These are phyloP conservation scores for Pluteus cervinus DNA, from an alignment of 768 basidiomycete species.

Conservation along the genomic window DNA sequence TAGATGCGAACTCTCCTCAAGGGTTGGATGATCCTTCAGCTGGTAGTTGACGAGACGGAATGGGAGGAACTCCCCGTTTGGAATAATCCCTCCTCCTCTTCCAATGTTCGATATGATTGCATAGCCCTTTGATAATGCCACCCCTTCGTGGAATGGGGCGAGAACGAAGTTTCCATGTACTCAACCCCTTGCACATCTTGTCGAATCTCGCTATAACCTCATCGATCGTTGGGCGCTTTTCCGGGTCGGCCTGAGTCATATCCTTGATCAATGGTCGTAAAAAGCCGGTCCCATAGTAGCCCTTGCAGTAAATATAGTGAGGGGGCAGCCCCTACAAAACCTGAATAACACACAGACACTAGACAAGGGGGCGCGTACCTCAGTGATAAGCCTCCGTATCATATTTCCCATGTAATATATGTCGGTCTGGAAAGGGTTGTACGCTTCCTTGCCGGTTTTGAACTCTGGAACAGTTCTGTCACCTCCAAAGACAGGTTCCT, in stretches of 20 bases:
- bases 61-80: too few species aligned
- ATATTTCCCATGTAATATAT: conserved; percentile 38
- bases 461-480: too few species aligned
- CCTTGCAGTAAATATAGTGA: background rate
- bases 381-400: conserved; percentile 23
- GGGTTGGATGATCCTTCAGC: too few species aligned
- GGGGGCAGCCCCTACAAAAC: too few species aligned
- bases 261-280: conserved; percentile 11
- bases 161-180: conserved; percentile 17
- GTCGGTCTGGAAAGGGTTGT: conserved; percentile 37
- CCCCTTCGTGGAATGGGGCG: too few species aligned
- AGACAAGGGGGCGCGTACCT: conserved; percentile 18
- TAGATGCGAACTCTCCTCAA: too few species aligned
- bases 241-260: conserved; percentile 21
- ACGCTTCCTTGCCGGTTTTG: too few species aligned
- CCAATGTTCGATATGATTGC: too few species aligned
- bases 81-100: too few species aligned
- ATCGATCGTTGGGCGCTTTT: conserved; percentile 18
- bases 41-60: too few species aligned
- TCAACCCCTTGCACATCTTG: conserved; percentile 8
- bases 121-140: too few species aligned
- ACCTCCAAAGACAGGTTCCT: conserved; percentile 27
- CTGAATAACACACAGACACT: too few species aligned
- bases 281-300: conserved; percentile 11
- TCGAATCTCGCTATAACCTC: conserved; percentile 16